Percentiles rank a stretch among this genome's conserved stretches.
Conservation (phyloP, 1,284 basidiomycete species). For the Ceratorhiza oryzae-sativae region DNA sequence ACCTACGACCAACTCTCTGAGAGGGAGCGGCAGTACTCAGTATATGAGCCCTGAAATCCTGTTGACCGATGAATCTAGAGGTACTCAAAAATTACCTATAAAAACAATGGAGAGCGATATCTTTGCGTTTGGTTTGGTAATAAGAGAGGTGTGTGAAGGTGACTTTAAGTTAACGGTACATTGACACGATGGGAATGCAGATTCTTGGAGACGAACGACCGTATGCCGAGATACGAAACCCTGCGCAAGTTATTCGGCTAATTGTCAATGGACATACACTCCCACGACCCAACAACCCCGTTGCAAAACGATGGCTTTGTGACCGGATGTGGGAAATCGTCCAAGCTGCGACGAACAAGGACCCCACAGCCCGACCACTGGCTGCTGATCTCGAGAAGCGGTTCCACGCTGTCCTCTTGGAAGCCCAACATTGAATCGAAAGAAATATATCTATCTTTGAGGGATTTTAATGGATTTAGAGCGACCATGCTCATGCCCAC, state of each 20-base stretch:
- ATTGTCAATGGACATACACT: slow-evolving; percentile 10
- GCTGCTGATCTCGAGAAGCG: slow-evolving; percentile 4
- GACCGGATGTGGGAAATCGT: slow-evolving; percentile 35
- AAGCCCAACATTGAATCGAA: neutral
- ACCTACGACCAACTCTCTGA: slow-evolving; percentile 10
- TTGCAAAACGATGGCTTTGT: slow-evolving; percentile 30
- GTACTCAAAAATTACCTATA: slow-evolving; percentile 1
- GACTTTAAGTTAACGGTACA: neutral
- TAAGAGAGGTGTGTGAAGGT: slow-evolving; percentile 22
- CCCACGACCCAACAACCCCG: slow-evolving; percentile 8
- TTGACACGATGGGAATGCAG: neutral
- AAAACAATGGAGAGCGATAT: slow-evolving; percentile 36
- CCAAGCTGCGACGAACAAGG: neutral
- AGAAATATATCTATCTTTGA: neutral
- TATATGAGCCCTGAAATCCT: slow-evolving; percentile 38
- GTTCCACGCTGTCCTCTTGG: neutral
- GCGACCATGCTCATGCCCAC: neutral
- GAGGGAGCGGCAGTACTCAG: slow-evolving; percentile 34
- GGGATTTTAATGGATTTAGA: neutral
- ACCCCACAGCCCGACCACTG: slow-evolving; percentile 1
- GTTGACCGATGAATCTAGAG: slow-evolving; percentile 15
- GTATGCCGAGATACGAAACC: slow-evolving; percentile 10
- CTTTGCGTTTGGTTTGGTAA: slow-evolving; percentile 32
- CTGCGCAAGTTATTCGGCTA: slow-evolving; percentile 16
- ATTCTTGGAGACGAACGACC: slow-evolving; percentile 27